Evolutionary conservation across 495 filamentous ascomycete species (phyloP).

Genomic region (Hypoxylon subgilvum): DNA sequence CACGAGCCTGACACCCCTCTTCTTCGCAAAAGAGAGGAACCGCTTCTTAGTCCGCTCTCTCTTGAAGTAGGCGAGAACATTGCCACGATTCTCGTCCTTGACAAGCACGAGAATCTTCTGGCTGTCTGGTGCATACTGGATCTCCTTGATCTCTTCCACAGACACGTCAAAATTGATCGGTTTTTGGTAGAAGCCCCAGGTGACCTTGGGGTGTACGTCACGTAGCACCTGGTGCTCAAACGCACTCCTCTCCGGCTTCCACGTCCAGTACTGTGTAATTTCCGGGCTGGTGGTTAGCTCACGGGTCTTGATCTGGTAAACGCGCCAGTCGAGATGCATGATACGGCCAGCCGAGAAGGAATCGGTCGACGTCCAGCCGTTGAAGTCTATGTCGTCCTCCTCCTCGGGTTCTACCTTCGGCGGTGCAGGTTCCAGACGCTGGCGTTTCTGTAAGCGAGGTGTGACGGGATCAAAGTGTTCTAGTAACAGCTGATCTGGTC

Average conservation of each 20-base stretch:
- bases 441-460: conserved; percentile 36
- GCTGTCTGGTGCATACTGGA: conserved; percentile 42
- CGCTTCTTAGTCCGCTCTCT: conserved; percentile 53
- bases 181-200: conserved; percentile 54
- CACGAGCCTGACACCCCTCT: conserved; percentile 47
- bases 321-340: conserved; percentile 50
- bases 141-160: conserved; percentile 46
- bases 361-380: conserved; percentile 53
- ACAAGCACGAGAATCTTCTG: conserved; percentile 44
- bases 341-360: conserved; percentile 48
- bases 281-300: conserved; percentile 44
- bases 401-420: conserved; percentile 22
- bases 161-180: conserved; percentile 53
- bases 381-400: conserved; percentile 45
- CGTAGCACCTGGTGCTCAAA: conserved; percentile 58
- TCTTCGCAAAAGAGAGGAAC: conserved; percentile 49
- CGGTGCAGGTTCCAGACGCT: conserved; percentile 21
- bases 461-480: conserved; percentile 37
- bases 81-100: conserved; percentile 37
- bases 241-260: conserved; percentile 40
- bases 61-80: conserved; percentile 53
- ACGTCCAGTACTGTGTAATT: conserved; percentile 61
- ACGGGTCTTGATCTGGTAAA: conserved; percentile 54
- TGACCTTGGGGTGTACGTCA: conserved; percentile 44
- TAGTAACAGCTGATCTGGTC: conserved; percentile 5